A percentile compares a stretch with the other conserved stretches of the same genome.
Conservation (phyloP, 495 filamentous ascomycete genomes). For the Podospora comata region DNA sequence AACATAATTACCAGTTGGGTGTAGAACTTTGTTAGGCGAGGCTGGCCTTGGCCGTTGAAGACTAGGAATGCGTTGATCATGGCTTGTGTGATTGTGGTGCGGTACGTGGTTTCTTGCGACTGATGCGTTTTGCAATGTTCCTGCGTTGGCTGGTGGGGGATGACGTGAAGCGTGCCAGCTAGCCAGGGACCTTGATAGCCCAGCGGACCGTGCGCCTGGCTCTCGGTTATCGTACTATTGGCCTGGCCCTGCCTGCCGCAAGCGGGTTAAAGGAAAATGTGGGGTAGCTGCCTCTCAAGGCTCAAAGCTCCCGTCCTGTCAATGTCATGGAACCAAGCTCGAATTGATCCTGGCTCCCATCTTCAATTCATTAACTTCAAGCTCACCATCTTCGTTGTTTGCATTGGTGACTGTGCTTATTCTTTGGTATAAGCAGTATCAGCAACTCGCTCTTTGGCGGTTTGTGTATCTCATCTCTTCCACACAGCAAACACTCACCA, state of each 20-base stretch:
- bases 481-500: neutral
- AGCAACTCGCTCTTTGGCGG: neutral
- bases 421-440: neutral
- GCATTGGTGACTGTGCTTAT: neutral
- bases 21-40: slow-evolving; percentile 97
- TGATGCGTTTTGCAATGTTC: neutral
- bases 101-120: neutral
- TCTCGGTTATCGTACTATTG: slow-evolving; percentile 4
- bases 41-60: slow-evolving; percentile 97
- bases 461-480: neutral
- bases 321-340: neutral
- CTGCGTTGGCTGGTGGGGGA: slow-evolving; percentile 1
- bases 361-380: neutral
- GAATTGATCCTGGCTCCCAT: neutral
- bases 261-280: neutral
- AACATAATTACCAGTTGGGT: slow-evolving; percentile 74
- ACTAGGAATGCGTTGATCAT: slow-evolving; percentile 99
- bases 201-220: slow-evolving; percentile 7
- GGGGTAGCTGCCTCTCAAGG: neutral
- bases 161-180: slow-evolving; percentile 6
- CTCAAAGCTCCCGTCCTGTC: neutral
- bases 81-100: neutral
- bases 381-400: neutral
- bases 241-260: neutral
- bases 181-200: slow-evolving; percentile 3